Percentiles rank a stretch among this genome's conserved stretches.
These are phyloP conservation scores for Sarcodon aspratus DNA, from an alignment of 768 basidiomycete genomes.

Conservation along the genomic window DNA sequence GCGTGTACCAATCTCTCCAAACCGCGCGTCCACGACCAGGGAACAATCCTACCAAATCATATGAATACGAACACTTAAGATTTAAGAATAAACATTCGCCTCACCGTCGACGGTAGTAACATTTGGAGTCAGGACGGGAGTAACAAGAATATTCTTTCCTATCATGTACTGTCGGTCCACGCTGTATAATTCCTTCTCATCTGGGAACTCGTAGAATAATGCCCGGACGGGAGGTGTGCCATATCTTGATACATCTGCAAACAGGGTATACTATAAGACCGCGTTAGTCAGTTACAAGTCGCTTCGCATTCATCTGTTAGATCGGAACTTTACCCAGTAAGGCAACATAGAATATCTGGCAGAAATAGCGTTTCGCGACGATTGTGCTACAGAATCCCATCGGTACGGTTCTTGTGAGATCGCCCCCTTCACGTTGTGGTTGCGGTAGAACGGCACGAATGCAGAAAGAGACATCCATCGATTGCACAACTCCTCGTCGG, in stretches of 20 bases:
- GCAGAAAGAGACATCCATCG: constrained; percentile 85
- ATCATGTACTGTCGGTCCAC: constrained; percentile 64
- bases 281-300: neutral
- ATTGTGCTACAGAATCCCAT: constrained; percentile 73
- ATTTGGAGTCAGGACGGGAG: constrained; percentile 63
- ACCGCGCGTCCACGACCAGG: constrained; percentile 45
- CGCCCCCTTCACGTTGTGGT: constrained; percentile 59
- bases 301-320: neutral
- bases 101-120: constrained; percentile 55
- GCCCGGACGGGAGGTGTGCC: constrained; percentile 69
- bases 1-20: constrained; percentile 72
- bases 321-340: constrained; percentile 50
- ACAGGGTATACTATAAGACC: constrained; percentile 49
- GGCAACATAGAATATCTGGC: constrained; percentile 63
- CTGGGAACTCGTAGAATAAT: constrained; percentile 69
- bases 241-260: constrained; percentile 50
- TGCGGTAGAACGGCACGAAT: constrained; percentile 74
- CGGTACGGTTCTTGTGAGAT: constrained; percentile 72
- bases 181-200: constrained; percentile 50
- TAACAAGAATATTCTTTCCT: constrained; percentile 60
- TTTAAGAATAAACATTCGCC: constrained; percentile 1
- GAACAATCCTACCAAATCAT: constrained; percentile 38
- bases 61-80: neutral
- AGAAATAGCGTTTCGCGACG: constrained; percentile 60
- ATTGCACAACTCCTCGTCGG: constrained; percentile 72